Base-by-base conservation (phyloP, 116 monocot species). In the Trichopus zeylanicus region DNA sequence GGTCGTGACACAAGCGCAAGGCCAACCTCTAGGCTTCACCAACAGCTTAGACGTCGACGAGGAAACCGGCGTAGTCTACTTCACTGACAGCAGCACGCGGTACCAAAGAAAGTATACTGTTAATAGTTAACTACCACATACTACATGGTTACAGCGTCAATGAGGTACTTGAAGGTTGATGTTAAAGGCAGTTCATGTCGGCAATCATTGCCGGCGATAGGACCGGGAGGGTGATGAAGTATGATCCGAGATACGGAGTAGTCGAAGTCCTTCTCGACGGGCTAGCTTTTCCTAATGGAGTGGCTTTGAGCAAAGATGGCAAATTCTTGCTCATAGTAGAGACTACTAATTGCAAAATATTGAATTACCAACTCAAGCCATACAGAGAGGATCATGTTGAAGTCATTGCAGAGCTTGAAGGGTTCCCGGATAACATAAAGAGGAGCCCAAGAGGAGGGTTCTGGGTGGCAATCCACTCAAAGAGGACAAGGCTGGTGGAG, bases 391-490 rank as follows among this genome's bases (percentile, higher is more conserved):
- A 22, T 9, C 34, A 15, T 1, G 30, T 60, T 0, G 76, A 86
- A 24, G 71, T 83, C 16, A 54, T 86, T 1, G 67, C 65, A 21
- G 56, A 78, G 11, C 69, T 94, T 5, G 61, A 73, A 0, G 78
- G 86, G 7, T 89, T 63, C 46, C 93, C 89, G 0, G 93, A 94
- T 55, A 94, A 94, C 73, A 80, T 94, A 46, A 80, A 78, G 69
- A 51, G 63, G 58, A 89, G 63, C 37, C 71, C 72, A 1, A 52
- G 62, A 20, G 94, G 94, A 15, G 94, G 82, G 2, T 86, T 73
- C 23, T 94, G 94, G 94, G 78, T 89, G 5, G 94, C 70, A 1
- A 9, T 83, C 12, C 74, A 82, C 29, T 63, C 68, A 28, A 68
- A 59, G 56, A 82, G 73, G 32, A 22, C 20, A 35, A 58, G 16